These are phyloP conservation scores for Xylaria venustula DNA, from an alignment of 495 filamentous ascomycete species.

Conservation along the genomic window DNA sequence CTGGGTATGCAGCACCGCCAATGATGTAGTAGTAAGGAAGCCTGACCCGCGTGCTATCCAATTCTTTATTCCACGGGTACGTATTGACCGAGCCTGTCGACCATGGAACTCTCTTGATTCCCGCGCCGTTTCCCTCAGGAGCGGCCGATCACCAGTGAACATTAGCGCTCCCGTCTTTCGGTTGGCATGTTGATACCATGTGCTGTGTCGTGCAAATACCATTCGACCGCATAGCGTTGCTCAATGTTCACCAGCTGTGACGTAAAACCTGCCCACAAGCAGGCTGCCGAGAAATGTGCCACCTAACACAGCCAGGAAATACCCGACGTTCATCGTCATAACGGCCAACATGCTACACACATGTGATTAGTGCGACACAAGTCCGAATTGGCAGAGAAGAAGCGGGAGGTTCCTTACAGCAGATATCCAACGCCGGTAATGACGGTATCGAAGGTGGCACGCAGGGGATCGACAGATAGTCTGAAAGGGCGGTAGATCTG, in stretches of 20 bases:
- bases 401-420: constrained; percentile 63
- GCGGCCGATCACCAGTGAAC: neutral
- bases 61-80: neutral
- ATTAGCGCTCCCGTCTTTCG: neutral
- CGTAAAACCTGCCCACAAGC: constrained; percentile 66
- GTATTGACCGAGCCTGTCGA: too few relatives aligned
- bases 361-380: constrained; percentile 15
- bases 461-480: constrained; percentile 71
- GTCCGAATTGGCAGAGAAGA: neutral
- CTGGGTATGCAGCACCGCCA: too few relatives aligned
- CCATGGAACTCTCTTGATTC: too few relatives aligned
- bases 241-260: constrained; percentile 9
- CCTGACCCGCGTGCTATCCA: neutral
- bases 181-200: neutral
- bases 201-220: neutral
- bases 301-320: constrained; percentile 81
- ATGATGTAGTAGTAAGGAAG: neutral
- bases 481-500: constrained; percentile 65
- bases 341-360: constrained; percentile 85
- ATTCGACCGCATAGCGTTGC: neutral
- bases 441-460: constrained; percentile 65
- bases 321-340: constrained; percentile 97
- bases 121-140: neutral
- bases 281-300: constrained; percentile 86
- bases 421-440: constrained; percentile 80